phyloP scores from a whole-genome alignment of 2,329 filamentous ascomycete genomes.

The Venturia carpophila region DNA sequence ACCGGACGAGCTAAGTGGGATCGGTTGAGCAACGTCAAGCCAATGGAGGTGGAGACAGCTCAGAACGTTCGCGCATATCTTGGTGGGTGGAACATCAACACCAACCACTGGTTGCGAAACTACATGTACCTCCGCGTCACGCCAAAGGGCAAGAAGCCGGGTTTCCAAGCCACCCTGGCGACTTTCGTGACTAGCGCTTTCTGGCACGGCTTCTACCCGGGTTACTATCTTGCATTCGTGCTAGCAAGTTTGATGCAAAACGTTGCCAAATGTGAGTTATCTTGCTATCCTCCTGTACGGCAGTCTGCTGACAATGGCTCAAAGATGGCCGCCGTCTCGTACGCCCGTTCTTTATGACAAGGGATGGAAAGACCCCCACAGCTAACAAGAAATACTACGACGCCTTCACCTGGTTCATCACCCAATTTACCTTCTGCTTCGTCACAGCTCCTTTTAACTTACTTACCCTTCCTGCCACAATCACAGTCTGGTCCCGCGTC shows the following conservation, averaged over 20 bases:
- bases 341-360: slow-evolving; percentile 79
- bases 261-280: slow-evolving; percentile 77
- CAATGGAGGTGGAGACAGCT: slow-evolving; percentile 76
- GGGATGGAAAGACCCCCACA: slow-evolving; percentile 46
- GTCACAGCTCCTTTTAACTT: slow-evolving; percentile 77
- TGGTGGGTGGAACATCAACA: slow-evolving; percentile 97
- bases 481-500: slow-evolving; percentile 72
- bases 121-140: slow-evolving; percentile 95
- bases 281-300: slow-evolving; percentile 17
- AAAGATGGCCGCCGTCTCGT: slow-evolving; percentile 80
- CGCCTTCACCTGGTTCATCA: slow-evolving; percentile 62
- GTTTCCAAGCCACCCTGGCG: slow-evolving; percentile 86
- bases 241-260: slow-evolving; percentile 89
- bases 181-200: slow-evolving; percentile 92
- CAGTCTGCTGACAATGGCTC: slow-evolving; percentile 19
- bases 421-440: slow-evolving; percentile 79
- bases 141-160: slow-evolving; percentile 89
- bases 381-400: slow-evolving; percentile 82
- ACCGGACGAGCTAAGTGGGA: slow-evolving; percentile 87
- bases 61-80: slow-evolving; percentile 92
- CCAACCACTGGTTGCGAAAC: slow-evolving; percentile 91
- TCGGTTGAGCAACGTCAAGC: slow-evolving; percentile 80
- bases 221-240: slow-evolving; percentile 88
- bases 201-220: slow-evolving; percentile 97
- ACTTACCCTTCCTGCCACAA: slow-evolving; percentile 61